Evolutionary conservation across 768 basidiomycete species (phyloP).

Genomic region (Chlorophyllum brunneum): DNA sequence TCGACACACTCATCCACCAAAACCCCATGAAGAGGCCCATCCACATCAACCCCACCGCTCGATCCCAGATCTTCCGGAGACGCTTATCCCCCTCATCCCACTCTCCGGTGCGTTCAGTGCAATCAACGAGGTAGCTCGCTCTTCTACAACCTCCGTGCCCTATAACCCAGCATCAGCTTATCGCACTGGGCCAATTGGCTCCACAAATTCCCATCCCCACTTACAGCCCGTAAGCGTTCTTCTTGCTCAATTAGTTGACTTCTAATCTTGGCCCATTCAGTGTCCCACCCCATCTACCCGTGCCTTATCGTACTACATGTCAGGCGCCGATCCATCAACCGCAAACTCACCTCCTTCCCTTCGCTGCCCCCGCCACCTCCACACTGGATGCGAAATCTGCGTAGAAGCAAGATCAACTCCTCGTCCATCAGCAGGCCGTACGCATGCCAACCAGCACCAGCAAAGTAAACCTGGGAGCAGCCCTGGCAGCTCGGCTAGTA

Average conservation of each 20-base stretch:
- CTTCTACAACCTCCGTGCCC: constrained; percentile 12
- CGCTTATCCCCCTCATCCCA: constrained; percentile 22
- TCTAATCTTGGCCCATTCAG: constrained; percentile 15
- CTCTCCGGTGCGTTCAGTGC: constrained; percentile 27
- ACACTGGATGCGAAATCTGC: constrained; percentile 73
- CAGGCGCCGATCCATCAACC: constrained; percentile 57
- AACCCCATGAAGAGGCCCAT: constrained; percentile 19
- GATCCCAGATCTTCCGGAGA: constrained; percentile 25
- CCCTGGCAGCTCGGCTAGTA: not conserved
- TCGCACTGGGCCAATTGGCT: constrained; percentile 9
- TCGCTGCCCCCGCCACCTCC: constrained; percentile 71
- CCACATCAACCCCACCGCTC: constrained; percentile 22
- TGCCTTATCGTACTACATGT: constrained; percentile 48
- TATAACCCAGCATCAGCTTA: constrained; percentile 15
- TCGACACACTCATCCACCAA: constrained; percentile 26
- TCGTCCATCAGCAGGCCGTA: constrained; percentile 16
- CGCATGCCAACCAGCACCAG: not conserved
- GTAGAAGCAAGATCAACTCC: constrained; percentile 51
- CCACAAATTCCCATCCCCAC: not conserved
- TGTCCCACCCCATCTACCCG: constrained; percentile 33
- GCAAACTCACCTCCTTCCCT: constrained; percentile 59
- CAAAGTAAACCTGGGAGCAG: not conserved
- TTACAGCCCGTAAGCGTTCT: constrained; percentile 3
- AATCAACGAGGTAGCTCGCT: constrained; percentile 9
- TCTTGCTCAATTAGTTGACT: not conserved